These are phyloP conservation scores for Aethionema arabicum DNA, from an alignment of 345 rosid genomes.

Conservation along the genomic window DNA sequence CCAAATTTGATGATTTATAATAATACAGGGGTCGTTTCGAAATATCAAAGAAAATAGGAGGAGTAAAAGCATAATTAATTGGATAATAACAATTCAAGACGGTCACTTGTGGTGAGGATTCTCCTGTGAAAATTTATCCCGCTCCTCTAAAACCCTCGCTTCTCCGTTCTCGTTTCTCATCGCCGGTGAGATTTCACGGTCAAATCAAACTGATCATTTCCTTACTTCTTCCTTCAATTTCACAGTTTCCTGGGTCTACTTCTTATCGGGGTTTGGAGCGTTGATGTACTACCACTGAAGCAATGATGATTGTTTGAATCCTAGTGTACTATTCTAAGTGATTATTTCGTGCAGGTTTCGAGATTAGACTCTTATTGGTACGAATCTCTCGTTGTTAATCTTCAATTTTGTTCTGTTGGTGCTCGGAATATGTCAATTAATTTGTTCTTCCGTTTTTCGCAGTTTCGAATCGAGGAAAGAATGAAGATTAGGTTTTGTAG, in stretches of 20 bases:
- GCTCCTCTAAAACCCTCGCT: slow-evolving; percentile 36
- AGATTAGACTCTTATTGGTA: slow-evolving; percentile 1
- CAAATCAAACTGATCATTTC: background rate
- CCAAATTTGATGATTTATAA: background rate
- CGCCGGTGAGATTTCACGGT: slow-evolving; percentile 33
- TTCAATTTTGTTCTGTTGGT: background rate
- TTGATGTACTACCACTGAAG: slow-evolving; percentile 7
- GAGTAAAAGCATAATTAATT: background rate
- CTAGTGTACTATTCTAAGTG: background rate
- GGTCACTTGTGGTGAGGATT: slow-evolving; percentile 13
- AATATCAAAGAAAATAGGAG: slow-evolving; percentile 1
- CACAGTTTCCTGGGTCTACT: background rate
- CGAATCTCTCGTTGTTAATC: background rate
- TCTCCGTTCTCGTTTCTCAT: slow-evolving; percentile 21
- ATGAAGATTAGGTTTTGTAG: slow-evolving; percentile 62
- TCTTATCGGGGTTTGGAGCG: background rate
- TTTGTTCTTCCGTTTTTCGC: slow-evolving; percentile 3
- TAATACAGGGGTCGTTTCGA: background rate
- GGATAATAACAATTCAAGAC: slow-evolving; percentile 23
- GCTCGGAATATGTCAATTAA: background rate
- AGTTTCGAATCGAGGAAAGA: slow-evolving; percentile 10
- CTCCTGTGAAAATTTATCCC: slow-evolving; percentile 29
- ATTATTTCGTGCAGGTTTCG: background rate
- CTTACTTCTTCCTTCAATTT: slow-evolving; percentile 4
- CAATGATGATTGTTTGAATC: slow-evolving; percentile 18